phyloP scores from a whole-genome alignment of 2,329 filamentous ascomycete species.

The Botrytis byssoidea region DNA sequence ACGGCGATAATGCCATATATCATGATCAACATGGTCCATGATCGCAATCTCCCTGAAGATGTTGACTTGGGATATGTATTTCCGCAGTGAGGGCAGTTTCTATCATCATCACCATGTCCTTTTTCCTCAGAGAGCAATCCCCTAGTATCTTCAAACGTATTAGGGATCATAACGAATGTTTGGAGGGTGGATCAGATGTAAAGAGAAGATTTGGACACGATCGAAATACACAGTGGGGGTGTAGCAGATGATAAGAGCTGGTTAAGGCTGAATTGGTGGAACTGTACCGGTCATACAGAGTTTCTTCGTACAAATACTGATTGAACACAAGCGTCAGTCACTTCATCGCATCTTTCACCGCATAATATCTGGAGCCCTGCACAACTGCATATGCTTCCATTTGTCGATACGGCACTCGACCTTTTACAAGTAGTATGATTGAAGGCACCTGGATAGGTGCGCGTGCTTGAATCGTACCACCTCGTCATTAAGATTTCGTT shows the following conservation, averaged over 20 bases:
- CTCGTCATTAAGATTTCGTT: background rate
- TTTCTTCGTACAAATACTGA: background rate
- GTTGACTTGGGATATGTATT: background rate
- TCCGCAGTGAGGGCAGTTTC: constrained; percentile 1
- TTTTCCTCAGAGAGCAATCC: background rate
- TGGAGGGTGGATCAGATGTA: background rate
- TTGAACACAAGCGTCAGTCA: background rate
- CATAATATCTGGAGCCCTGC: background rate
- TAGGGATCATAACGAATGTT: background rate
- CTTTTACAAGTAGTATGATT: background rate
- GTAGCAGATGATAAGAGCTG: constrained; percentile 6
- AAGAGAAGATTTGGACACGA: background rate
- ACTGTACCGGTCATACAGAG: background rate
- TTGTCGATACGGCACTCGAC: background rate
- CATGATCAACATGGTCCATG: background rate
- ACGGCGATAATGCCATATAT: background rate
- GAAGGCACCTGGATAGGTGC: background rate
- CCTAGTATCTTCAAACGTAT: background rate
- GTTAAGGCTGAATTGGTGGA: background rate
- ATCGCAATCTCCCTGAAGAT: background rate
- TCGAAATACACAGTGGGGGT: background rate
- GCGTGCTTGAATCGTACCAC: background rate
- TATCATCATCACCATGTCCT: background rate
- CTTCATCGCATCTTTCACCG: background rate
- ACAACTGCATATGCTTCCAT: background rate